Base-by-base conservation (phyloP, 305 asterid species). In the Andrographis paniculata region DNA sequence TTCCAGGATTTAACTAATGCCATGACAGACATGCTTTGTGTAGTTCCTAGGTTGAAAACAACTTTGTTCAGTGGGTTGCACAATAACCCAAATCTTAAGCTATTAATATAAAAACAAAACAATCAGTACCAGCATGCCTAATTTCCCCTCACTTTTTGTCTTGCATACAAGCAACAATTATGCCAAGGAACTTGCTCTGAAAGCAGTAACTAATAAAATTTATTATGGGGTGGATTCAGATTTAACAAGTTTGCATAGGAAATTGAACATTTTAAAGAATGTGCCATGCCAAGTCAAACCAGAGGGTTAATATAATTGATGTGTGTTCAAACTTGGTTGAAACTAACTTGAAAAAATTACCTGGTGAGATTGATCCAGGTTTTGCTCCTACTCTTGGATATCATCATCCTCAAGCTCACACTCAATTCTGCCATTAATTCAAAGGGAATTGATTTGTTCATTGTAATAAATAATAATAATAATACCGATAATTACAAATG, bases 21-120 rank as follows among this genome's bases (percentile, higher is more conserved):
- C 46, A 38, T 45, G 70, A 58, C 59, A 41, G 58, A 59, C 55
- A 55, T 56, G 63, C 53, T 56, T 55, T 55, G 17, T 20, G 47
- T 42, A 69, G 53, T 69, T 66, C 65, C 74, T 56, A 60, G 69
- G 76, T 68, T 62, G 56, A 52, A 61, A 66, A 38, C 41, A n/a
- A 50, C 33, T 36, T 21, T 52, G 42, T 27, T 55, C 6, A 28
- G 10, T 17, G 58, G 53, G 62, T 42, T 47, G 62, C 66, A 63
- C 63, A 27, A 63, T 39, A 36, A 31, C 66, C 76, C 37, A 64
- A 28, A 56, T 43, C 49, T 24, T 24, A 17, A 41, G 33, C 23
- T 36, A 35, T 41, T 55, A 11, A 9, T 15, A 14, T 5, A 27
- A 47, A 21, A 42, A 41, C 44, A 40, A 50, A 52, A 46, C 14